Percentiles rank a stretch among this genome's conserved stretches.
Evolutionary conservation across 352 stramenopile genomes (phyloP).

Genomic region (Phytophthora pinifolia): DNA sequence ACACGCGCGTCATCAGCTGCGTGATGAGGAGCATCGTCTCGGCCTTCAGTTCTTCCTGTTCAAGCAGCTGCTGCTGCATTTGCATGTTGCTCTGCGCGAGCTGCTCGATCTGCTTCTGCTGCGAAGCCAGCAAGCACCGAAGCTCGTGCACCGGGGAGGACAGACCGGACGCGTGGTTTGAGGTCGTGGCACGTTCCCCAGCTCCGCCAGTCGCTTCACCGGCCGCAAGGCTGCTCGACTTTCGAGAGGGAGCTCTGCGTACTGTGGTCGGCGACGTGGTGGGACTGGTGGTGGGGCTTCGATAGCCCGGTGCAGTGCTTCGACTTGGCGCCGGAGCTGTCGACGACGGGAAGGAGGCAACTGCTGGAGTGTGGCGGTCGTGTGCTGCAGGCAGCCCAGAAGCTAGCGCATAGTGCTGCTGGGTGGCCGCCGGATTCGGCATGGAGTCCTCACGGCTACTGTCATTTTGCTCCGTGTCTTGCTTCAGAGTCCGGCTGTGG

Average conservation of each 20-base stretch:
- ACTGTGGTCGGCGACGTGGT: constrained; percentile 15
- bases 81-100: constrained; percentile 75
- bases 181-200: constrained; percentile 31
- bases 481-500: constrained; percentile 41
- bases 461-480: constrained; percentile 36
- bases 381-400: constrained; percentile 2
- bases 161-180: constrained; percentile 18
- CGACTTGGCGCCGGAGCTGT: constrained; percentile 7
- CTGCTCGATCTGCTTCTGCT: constrained; percentile 76
- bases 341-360: constrained; percentile 14
- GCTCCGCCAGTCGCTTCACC: constrained; percentile 36
- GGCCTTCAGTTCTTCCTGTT: constrained; percentile 80
- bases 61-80: constrained; percentile 79
- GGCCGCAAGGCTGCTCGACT: constrained; percentile 29
- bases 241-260: constrained; percentile 10
- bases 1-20: constrained; percentile 84
- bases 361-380: constrained; percentile 11
- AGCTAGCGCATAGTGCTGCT: constrained; percentile 31
- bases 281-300: constrained; percentile 20
- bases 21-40: constrained; percentile 86
- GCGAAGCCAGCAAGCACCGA: constrained; percentile 44
- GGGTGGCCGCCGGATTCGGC: constrained; percentile 21
- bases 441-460: constrained; percentile 20
- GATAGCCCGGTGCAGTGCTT: constrained; percentile 9
- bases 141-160: constrained; percentile 55